Base-by-base conservation (phyloP, 1,284 basidiomycete genomes). In the Ceratobasidium sp. region DNA sequence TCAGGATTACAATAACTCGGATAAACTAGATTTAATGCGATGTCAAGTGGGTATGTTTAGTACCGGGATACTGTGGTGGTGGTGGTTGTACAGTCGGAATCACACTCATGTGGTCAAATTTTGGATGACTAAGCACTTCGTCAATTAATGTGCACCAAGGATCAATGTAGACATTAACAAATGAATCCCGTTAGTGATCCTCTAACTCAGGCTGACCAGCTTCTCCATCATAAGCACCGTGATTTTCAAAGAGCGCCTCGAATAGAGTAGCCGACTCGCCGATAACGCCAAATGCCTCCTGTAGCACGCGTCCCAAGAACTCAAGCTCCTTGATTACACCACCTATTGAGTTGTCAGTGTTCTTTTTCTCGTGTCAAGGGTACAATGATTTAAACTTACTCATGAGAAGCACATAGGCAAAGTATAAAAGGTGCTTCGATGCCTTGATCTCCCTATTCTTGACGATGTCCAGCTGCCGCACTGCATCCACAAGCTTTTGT, bases 381-480 rank as follows among this genome's bases (percentile, higher is more conserved):
- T 28, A 9, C 9, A 44, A 13, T 47, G 18, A 4, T 55, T 46
- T 30, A 32, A 14, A 70, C 77, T 58, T 71, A 77, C 77, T 89
- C 95, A 98, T 97, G 69, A 93, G 93, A 67, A 97, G 83, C 0
- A 94, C 94, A 79, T 98, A 98, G 0, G 95, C 95, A 78, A 98
- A 97, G 83, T 94, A 98, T 23, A 98, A 85, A 7, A 98, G 84
- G 77, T 96, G 94, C 44, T 91, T 86, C 6, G 94, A 95, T 30
- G 86, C 88, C 77, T 88, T 89, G 32, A 89, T 87, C 52, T 92
- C 88, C 6, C 85, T 89, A 79, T 85, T 91, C 77, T 90, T 91
- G 16, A 98, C 94, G 5, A 96, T 89, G 44, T 96, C 92, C 18
- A 98, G 85, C 54, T 86, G 85, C n/a, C 93, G 84, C 74, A 98